A percentile compares a stretch with the other conserved stretches of the same genome.
Conservation (phyloP, 192 early-diverging fungal species). For the Coemansia pectinata region DNA sequence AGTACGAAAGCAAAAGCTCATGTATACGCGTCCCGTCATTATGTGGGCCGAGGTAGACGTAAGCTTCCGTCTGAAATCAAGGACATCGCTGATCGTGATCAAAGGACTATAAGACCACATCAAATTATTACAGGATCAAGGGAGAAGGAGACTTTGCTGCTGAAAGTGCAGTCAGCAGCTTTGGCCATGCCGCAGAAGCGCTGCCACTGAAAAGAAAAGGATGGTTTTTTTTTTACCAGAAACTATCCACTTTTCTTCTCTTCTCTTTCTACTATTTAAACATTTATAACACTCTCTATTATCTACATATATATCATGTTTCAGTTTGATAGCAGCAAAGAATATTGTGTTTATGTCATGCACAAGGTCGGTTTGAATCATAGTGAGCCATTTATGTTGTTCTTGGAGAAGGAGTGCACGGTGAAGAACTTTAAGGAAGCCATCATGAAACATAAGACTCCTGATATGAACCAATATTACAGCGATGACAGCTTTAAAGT, state of each 20-base stretch:
- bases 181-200: not conserved
- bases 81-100: not conserved
- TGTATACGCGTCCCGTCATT: not conserved
- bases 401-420: not conserved
- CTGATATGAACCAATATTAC: not conserved
- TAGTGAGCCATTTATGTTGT: not conserved
- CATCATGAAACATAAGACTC: not conserved
- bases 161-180: not conserved
- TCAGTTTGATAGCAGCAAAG: not conserved
- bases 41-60: not conserved
- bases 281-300: not conserved
- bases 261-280: not conserved
- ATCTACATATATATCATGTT: not conserved
- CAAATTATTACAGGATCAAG: too few species aligned
- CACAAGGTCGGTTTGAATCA: not conserved
- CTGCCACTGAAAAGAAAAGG: not conserved
- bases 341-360: not conserved
- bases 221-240: not conserved
- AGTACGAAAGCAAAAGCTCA: not conserved
- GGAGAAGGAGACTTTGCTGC: not conserved
- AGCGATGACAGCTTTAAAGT: not conserved
- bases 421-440: not conserved
- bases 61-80: not conserved
- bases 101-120: not conserved
- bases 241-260: not conserved